Base-by-base conservation (phyloP, 2,329 filamentous ascomycete genomes). In the Penicillium psychrosexuale region DNA sequence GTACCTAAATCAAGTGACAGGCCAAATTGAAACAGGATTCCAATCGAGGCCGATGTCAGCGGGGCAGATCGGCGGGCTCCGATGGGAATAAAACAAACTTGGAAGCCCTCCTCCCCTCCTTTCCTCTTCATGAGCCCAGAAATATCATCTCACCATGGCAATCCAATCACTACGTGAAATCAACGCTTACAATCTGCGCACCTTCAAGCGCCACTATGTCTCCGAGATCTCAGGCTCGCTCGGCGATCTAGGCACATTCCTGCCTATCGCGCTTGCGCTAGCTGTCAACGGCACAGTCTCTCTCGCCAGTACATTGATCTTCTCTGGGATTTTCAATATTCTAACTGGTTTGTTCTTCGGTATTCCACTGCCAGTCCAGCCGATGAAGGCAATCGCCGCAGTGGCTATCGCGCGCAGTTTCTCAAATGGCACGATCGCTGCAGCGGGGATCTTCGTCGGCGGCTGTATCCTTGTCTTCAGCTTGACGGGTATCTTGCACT, bases 321-420 rank as follows among this genome's bases (percentile, higher is more conserved):
- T 96, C 70, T 92, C 91, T 0, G 94, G 94, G 1, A 67, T 92
- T 9, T 93, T 88, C 72, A 97, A 97, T 67, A 84, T 97, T 52
- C 66, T 89, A 12, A 96, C 92, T 0, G 94, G 93, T 17, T 69
- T 86, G 1, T 74, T 87, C 31, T 97, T 97, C 66, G 93, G 93
- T 7, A 88, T 97, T 38, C 93, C 93, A 2, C 76, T 97, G 3
- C 92, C 92, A 0, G 91, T 97, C 0, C 92, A 97, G 75, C 92
- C 92, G 0, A 88, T 88, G 85, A 88, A 88, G 80, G 92, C 93
- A 36, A 95, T 97, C 57, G 92, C 92, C 6, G 90, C 92, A 0
- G 89, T 95, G 0, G 90, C 91, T n/a, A 90, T 97, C 55, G 80
- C 87, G 7, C 80, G 84, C 11, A 78, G 78, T 30, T 85, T 90